phyloP scores from a whole-genome alignment of 441 rosid species.

The Erysimum cheiri region DNA sequence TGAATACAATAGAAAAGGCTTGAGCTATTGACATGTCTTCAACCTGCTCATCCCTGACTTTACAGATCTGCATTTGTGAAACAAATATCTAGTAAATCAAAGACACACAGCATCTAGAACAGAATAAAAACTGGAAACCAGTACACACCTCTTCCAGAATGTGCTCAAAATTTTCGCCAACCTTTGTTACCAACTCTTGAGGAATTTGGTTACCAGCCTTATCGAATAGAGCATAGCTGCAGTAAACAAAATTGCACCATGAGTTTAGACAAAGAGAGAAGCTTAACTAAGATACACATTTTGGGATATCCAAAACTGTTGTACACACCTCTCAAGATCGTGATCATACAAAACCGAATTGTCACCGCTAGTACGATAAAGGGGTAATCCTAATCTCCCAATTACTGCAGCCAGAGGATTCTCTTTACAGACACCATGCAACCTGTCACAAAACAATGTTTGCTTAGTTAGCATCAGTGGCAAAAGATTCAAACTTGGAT shows the following conservation, averaged over 20 bases:
- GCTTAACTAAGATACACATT: no score
- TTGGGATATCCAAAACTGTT: background rate
- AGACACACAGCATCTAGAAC: background rate
- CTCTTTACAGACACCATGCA: slow-evolving; percentile 95
- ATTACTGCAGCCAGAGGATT: slow-evolving; percentile 93
- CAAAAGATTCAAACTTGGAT: slow-evolving; percentile 8
- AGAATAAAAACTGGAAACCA: background rate
- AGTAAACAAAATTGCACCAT: slow-evolving; percentile 13
- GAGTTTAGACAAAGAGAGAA: slow-evolving; percentile 11
- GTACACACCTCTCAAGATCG: slow-evolving; percentile 87
- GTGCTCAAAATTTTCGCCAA: slow-evolving; percentile 80
- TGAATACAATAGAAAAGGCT: slow-evolving; percentile 77
- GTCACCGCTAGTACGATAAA: slow-evolving; percentile 95
- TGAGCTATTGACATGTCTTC: slow-evolving; percentile 83
- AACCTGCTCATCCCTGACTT: slow-evolving; percentile 65
- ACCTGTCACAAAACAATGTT: slow-evolving; percentile 53
- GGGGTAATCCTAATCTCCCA: slow-evolving; percentile 86
- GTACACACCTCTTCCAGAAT: slow-evolving; percentile 75
- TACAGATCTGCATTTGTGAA: slow-evolving; percentile 65
- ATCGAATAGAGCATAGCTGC: slow-evolving; percentile 90
- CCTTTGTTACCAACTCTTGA: slow-evolving; percentile 77
- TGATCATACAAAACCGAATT: slow-evolving; percentile 95
- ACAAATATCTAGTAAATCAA: slow-evolving; percentile 8
- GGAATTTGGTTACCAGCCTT: slow-evolving; percentile 91
- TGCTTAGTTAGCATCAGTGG: slow-evolving; percentile 12